Evolutionary conservation across 1,284 basidiomycete genomes (phyloP).

Genomic region (Bjerkandera adusta): DNA sequence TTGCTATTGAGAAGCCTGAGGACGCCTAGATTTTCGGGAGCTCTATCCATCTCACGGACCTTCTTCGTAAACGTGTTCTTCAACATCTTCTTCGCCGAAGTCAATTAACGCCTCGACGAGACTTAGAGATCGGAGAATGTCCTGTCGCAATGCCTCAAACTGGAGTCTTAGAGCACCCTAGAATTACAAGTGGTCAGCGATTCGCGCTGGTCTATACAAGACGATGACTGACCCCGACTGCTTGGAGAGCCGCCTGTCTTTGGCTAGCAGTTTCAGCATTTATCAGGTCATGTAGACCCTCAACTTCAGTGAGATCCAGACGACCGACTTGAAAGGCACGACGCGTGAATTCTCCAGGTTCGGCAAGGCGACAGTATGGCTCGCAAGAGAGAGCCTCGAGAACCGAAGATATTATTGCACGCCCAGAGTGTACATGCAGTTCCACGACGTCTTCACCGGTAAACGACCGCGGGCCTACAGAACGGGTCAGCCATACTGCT

Average conservation of each 20-base stretch:
- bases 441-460: constrained; percentile 85
- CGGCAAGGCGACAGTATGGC: constrained; percentile 68
- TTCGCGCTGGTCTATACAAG: constrained; percentile 1
- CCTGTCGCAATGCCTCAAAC: constrained; percentile 61
- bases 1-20: constrained; percentile 37
- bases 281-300: constrained; percentile 82
- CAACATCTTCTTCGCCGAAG: constrained; percentile 88
- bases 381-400: constrained; percentile 60
- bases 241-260: constrained; percentile 67
- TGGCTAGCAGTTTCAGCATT: constrained; percentile 85
- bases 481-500: not conserved
- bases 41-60: constrained; percentile 36
- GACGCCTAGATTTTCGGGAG: not conserved
- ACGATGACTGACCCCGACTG: constrained; percentile 52
- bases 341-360: constrained; percentile 85
- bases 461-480: constrained; percentile 68
- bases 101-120: constrained; percentile 87
- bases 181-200: not conserved
- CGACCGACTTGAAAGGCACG: constrained; percentile 78
- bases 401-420: constrained; percentile 71
- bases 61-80: constrained; percentile 68
- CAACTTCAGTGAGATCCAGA: constrained; percentile 82
- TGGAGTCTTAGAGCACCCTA: constrained; percentile 59
- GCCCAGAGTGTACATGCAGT: constrained; percentile 85
- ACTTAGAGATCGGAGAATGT: constrained; percentile 71